Conservation (phyloP, 306 rosid species). For the Lotus japonicus region DNA sequence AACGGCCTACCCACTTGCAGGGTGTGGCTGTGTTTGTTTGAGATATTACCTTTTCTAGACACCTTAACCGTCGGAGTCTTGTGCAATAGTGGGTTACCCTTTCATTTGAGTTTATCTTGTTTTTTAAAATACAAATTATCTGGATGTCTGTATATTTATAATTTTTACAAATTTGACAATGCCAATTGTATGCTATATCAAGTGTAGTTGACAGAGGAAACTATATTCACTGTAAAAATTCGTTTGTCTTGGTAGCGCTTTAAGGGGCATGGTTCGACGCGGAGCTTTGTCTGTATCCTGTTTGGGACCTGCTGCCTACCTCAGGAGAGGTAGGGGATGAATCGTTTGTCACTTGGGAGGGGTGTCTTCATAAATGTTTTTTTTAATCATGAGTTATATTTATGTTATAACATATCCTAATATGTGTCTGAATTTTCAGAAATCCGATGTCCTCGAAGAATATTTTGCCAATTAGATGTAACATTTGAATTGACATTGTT, state of each 20-base stretch:
- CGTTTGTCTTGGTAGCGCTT: slow-evolving; percentile 69
- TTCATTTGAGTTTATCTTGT: background rate
- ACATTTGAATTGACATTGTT: background rate
- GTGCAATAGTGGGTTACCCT: background rate
- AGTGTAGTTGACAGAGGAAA: slow-evolving; percentile 38
- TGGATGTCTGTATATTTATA: background rate
- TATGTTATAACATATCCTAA: slow-evolving; percentile 16
- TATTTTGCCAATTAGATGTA: background rate
- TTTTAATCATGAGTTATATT: slow-evolving; percentile 23
- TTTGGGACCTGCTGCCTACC: slow-evolving; percentile 85
- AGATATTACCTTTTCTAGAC: background rate
- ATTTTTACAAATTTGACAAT: slow-evolving; percentile 13
- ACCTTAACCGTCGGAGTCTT: slow-evolving; percentile 1
- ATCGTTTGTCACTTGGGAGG: slow-evolving; percentile 46
- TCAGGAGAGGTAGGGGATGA: slow-evolving; percentile 76
- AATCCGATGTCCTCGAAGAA: slow-evolving; percentile 8
- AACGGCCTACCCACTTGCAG: background rate
- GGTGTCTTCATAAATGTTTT: slow-evolving; percentile 34
- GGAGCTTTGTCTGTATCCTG: slow-evolving; percentile 70
- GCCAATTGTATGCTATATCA: slow-evolving; percentile 26
- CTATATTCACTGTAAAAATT: slow-evolving; percentile 56
- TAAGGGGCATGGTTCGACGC: slow-evolving; percentile 68
- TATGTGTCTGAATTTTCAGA: slow-evolving; percentile 28
- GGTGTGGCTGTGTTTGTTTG: background rate
- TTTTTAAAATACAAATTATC: background rate